These are phyloP conservation scores for Quercus mongolica DNA, from an alignment of 306 rosid species.

Conservation along the genomic window DNA sequence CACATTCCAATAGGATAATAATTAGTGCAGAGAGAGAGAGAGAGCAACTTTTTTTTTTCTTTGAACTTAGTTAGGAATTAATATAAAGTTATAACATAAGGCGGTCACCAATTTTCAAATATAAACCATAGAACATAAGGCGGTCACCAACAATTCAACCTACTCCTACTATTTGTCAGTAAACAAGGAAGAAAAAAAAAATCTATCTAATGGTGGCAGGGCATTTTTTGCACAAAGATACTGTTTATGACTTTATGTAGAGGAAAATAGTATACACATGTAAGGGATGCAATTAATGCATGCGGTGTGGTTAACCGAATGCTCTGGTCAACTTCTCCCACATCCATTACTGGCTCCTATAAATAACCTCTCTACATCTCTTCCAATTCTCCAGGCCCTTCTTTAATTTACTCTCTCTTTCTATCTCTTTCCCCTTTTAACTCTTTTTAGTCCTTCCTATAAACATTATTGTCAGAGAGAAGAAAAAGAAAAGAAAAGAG, in stretches of 20 bases:
- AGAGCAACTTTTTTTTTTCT: too few relatives aligned
- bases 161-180: slow-evolving; percentile 21
- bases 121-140: not conserved
- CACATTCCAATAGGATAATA: slow-evolving; percentile 20
- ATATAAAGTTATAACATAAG: too few relatives aligned
- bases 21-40: not conserved
- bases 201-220: slow-evolving; percentile 17
- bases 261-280: not conserved
- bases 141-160: slow-evolving; percentile 75
- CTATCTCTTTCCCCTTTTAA: not conserved
- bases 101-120: not conserved
- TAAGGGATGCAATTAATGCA: slow-evolving; percentile 46
- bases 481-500: not conserved
- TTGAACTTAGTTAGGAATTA: too few relatives aligned
- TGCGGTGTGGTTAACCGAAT: slow-evolving; percentile 62
- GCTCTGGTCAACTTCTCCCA: slow-evolving; percentile 34
- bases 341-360: slow-evolving; percentile 38
- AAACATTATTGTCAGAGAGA: too few relatives aligned
- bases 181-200: slow-evolving; percentile 5
- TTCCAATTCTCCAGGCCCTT: slow-evolving; percentile 21
- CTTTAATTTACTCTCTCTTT: not conserved
- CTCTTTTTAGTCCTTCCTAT: not conserved
- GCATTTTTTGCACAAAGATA: slow-evolving; percentile 17
- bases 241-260: not conserved
- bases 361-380: slow-evolving; percentile 34